Percentiles rank a stretch among this genome's conserved stretches.
phyloP scores from a whole-genome alignment of 2,329 filamentous ascomycete genomes.

The Monosporascus cannonballus region DNA sequence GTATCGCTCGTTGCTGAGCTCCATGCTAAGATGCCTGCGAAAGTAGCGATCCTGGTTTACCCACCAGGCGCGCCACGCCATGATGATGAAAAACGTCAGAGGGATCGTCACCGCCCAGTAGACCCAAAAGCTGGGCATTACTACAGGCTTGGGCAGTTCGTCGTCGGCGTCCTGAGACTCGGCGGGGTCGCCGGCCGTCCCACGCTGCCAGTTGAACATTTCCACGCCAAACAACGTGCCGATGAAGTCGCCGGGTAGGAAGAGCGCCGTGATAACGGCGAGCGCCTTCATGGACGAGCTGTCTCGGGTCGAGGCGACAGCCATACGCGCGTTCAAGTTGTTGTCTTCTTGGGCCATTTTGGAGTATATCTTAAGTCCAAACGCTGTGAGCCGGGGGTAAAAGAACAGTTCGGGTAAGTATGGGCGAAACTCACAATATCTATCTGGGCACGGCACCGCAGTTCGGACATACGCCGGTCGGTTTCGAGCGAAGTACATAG shows the following conservation, averaged over 20 bases:
- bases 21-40: constrained; percentile 36
- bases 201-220: constrained; percentile 37
- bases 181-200: constrained; percentile 22
- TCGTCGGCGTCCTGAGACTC: constrained; percentile 24
- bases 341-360: constrained; percentile 45
- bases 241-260: constrained; percentile 41
- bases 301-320: constrained; percentile 70
- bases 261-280: constrained; percentile 42
- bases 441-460: constrained; percentile 39
- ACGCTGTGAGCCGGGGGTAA: not conserved
- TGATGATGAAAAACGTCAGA: constrained; percentile 35
- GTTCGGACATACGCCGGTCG: constrained; percentile 39
- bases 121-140: constrained; percentile 38
- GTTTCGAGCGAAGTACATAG: constrained; percentile 40
- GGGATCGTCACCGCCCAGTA: constrained; percentile 41
- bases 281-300: constrained; percentile 43
- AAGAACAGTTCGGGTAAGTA: too few species aligned
- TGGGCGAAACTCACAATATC: constrained; percentile 32
- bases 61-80: constrained; percentile 41
- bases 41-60: constrained; percentile 41
- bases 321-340: constrained; percentile 47
- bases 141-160: constrained; percentile 22
- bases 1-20: constrained; percentile 42
- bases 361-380: constrained; percentile 35
- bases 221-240: constrained; percentile 40